phyloP scores from a whole-genome alignment of 1,284 basidiomycete genomes.

The Malassezia globosa region DNA sequence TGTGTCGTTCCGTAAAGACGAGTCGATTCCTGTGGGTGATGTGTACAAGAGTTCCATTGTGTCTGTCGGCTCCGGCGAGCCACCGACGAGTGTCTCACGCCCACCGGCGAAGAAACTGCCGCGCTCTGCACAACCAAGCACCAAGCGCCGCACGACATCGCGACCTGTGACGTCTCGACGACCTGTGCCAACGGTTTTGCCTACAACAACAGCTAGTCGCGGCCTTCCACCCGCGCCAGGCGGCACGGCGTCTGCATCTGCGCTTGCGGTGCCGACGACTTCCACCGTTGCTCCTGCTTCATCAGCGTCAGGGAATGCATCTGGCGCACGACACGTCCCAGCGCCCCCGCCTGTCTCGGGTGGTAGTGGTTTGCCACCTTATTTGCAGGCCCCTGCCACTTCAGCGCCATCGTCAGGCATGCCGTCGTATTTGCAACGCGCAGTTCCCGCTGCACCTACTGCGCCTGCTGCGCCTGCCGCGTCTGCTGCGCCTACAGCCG shows the following conservation, averaged over 20 bases:
- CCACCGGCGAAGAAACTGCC: constrained; percentile 60
- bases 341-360: constrained; percentile 15
- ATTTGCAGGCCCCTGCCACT: background rate
- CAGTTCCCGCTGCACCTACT: background rate
- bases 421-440: background rate
- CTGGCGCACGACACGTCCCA: constrained; percentile 54
- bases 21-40: constrained; percentile 65
- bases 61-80: constrained; percentile 75
- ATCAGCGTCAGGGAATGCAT: too few species aligned
- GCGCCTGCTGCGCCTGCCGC: background rate
- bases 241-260: too few species aligned
- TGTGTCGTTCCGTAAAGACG: constrained; percentile 82
- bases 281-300: constrained; percentile 16
- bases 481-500: constrained; percentile 2
- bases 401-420: background rate
- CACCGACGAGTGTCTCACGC: constrained; percentile 64
- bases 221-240: constrained; percentile 18
- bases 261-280: constrained; percentile 37
- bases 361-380: background rate
- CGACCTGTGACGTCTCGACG: constrained; percentile 18
- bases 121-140: background rate
- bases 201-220: constrained; percentile 3
- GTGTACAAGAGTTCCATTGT: constrained; percentile 88
- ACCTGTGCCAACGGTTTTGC: constrained; percentile 24
- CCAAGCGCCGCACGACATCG: background rate